Evolutionary conservation across 2,329 filamentous ascomycete genomes (phyloP).

Genomic region (Penicillium sumatraense): DNA sequence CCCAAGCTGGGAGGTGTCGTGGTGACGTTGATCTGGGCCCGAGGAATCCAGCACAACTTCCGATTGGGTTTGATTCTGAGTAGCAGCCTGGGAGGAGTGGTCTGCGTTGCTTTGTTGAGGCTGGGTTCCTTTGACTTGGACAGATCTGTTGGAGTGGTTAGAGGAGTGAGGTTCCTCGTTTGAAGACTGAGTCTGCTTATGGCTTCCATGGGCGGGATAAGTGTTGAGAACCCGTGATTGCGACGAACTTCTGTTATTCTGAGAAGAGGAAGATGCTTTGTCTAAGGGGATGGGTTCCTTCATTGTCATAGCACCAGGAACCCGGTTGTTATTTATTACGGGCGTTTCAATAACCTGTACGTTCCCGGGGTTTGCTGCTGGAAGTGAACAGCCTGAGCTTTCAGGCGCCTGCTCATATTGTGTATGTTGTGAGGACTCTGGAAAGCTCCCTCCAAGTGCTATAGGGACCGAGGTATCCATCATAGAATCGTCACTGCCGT

Average conservation of each 20-base stretch:
- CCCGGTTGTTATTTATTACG: conserved; percentile 14
- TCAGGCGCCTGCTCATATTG: conserved; percentile 27
- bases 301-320: not conserved
- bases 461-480: conserved; percentile 43
- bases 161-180: conserved; percentile 18
- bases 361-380: conserved; percentile 16
- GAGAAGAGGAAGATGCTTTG: conserved; percentile 24
- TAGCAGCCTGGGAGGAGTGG: conserved; percentile 24
- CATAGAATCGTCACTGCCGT: conserved; percentile 40
- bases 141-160: conserved; percentile 8
- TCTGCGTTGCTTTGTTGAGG: conserved; percentile 25
- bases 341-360: conserved; percentile 43
- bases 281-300: conserved; percentile 1
- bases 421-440: conserved; percentile 25
- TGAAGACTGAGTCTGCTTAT: conserved; percentile 19
- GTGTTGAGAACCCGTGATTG: conserved; percentile 41
- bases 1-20: conserved; percentile 9
- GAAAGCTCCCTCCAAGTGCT: conserved; percentile 30
- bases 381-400: conserved; percentile 29
- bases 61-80: conserved; percentile 1
- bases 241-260: conserved; percentile 35
- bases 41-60: conserved; percentile 32
- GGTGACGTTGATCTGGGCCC: conserved; percentile 19
- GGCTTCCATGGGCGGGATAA: conserved; percentile 30
- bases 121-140: conserved; percentile 29